Base-by-base conservation (phyloP, 768 basidiomycete genomes). In the Ephemerocybe angulata region DNA sequence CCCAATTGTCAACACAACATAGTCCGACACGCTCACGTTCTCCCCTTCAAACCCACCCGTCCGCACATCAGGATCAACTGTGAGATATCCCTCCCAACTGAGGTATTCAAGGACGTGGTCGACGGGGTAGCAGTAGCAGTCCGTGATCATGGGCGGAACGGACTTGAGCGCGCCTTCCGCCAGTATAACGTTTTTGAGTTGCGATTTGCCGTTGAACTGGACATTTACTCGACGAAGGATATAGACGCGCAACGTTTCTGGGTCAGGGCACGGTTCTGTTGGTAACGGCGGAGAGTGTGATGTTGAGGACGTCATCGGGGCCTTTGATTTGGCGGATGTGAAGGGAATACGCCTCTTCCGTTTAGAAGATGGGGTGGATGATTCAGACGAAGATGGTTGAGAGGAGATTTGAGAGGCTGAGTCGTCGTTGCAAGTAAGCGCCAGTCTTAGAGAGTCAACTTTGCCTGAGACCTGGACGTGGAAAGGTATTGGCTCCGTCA, bases 1-100 rank as follows among this genome's bases (percentile, higher is more conserved):
- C 21, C 71, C 60, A 40, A 87, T 59, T 2, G 73, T 67, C 19
- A 86, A 65, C n/a, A 76, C 73, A 28, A 88, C 74, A 56, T 76
- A 86, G 62, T 88, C 85, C 62, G 70, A 60, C 53, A 76, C 78
- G 65, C 75, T 75, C 38, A 78, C 71, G 17, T 67, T 55, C 5
- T 73, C 71, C 11, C 66, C 73, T 29, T 55, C 61, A 66, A 87
- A 87, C 7, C 79, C 70, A 28, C 80, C 78, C 42, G 71, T 70
- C 1, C 65, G 66, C 42, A 76, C 64, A 35, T 76, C 70, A 17
- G 70, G 60, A 12, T 63, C 59, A 44, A 12, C 84, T 56, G 53
- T 79, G 74, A n/a, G 84, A 84, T 54, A 80, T 79, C 78, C 85
- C 87, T 58, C 86, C 84, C 4, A 87, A 67, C 58, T 77, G 10